Evolutionary conservation across 495 filamentous ascomycete genomes (phyloP), one percentile per base, ranked within the genome.

Genomic region (Aspergillus carlsbadensis): DNA sequence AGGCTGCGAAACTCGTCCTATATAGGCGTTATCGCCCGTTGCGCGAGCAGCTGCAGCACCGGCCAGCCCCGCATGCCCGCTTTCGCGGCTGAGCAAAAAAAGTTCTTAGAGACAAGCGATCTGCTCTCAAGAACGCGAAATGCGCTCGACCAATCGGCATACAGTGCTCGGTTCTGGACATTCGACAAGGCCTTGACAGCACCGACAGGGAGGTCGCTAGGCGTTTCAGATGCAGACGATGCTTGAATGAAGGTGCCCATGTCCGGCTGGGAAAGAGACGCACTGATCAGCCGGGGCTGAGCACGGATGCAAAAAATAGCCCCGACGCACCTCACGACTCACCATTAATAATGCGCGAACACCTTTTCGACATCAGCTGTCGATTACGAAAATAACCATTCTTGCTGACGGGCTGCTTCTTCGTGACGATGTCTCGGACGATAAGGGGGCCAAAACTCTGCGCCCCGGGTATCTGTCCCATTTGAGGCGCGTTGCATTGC

Each of bases 351-450:
- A 31, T 40, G 33, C 22, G 22, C 20, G 21, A 40, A 41, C 11
- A 29, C 46, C 34, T 8, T 36, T 40, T 22, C 11, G 35, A 37
- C n/a, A 40, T 43, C 26, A 36, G 45, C 36, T n/a, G 20, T 43
- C 22, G 17, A 42, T 35, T 52, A 39, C 42, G 10, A 52, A 44
- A 29, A 39, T 37, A 39, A 21, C 44, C 1, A 37, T 14, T 20
- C 37, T n/a, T 37, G 58, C 58, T 61, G 47, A 61, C 58, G 29
- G 43, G 58, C 46, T 55, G 46, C 26, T 8, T 29, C 26, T 29
- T 29, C 26, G 4, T 29, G 26, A 29, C 3, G 6, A 20, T 50
- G 45, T 40, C 46, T 43, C 51, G 51, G 46, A 49, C 36, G 1
- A 17, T 5, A 36, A 54, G 41, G 40, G 51, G 54, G 45, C 45